Conservation (phyloP, 192 early-diverging fungal species). For the Cladochytrium replicatum region DNA sequence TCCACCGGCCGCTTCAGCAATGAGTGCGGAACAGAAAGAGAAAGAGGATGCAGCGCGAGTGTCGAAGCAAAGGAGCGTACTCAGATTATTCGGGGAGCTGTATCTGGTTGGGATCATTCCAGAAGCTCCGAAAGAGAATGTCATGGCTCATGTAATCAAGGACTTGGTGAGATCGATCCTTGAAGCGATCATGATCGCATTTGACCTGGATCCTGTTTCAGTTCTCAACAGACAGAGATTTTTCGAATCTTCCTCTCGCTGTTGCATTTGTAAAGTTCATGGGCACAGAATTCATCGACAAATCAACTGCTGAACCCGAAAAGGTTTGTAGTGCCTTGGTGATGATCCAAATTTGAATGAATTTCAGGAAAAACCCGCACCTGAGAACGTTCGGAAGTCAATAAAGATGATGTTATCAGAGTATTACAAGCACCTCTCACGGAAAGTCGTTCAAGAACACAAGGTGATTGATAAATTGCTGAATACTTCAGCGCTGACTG, state of each 20-base stretch:
- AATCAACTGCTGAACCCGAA: constrained; percentile 15
- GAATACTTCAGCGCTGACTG: constrained; percentile 8
- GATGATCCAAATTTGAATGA: not conserved
- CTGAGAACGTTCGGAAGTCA: constrained; percentile 20
- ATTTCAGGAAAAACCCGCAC: not conserved
- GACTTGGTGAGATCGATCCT: constrained; percentile 30
- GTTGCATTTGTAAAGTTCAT: constrained; percentile 34
- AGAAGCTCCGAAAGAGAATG: constrained; percentile 47
- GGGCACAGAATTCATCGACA: constrained; percentile 9
- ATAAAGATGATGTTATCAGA: constrained; percentile 31
- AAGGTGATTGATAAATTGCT: constrained; percentile 27
- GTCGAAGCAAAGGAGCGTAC: constrained; percentile 47
- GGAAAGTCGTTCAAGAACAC: constrained; percentile 57
- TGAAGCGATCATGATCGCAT: constrained; percentile 20
- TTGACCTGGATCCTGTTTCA: constrained; percentile 10
- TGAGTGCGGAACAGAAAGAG: constrained; percentile 72
- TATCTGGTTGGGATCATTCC: constrained; percentile 61
- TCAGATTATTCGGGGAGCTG: constrained; percentile 72
- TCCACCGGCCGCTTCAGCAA: constrained; percentile 38
- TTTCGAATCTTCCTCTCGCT: constrained; percentile 34
- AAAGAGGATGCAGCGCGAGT: constrained; percentile 71
- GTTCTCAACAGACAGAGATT: constrained; percentile 28
- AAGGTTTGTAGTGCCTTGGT: constrained; percentile 19
- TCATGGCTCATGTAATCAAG: constrained; percentile 30
- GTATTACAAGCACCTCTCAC: constrained; percentile 51